These are phyloP conservation scores for Hypoxylon fuscum DNA, from an alignment of 495 filamentous ascomycete species.

Conservation along the genomic window DNA sequence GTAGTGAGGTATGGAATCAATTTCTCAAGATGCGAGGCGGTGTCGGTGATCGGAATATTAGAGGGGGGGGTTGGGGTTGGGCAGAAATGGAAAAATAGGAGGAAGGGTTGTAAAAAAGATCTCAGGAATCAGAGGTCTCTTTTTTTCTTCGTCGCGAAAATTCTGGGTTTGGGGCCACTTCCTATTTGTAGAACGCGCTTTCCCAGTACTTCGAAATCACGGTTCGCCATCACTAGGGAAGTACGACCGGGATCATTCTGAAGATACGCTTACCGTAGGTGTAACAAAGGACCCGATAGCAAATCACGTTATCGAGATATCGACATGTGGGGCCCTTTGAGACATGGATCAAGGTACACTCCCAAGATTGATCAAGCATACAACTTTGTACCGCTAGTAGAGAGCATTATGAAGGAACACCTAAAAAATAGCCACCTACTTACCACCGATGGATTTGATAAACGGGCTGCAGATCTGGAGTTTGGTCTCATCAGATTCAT, in stretches of 20 bases:
- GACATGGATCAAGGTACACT: constrained; percentile 34
- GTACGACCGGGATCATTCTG: constrained; percentile 25
- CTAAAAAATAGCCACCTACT: neutral
- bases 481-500: no score
- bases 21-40: constrained; percentile 44
- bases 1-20: constrained; percentile 34
- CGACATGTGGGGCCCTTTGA: constrained; percentile 31
- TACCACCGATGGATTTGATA: neutral
- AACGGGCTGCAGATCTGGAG: no score
- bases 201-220: constrained; percentile 43
- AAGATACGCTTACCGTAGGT: constrained; percentile 19
- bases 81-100: constrained; percentile 50
- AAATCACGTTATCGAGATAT: constrained; percentile 34
- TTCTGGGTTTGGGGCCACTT: constrained; percentile 51
- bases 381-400: no score
- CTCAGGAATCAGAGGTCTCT: constrained; percentile 44
- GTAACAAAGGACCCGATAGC: constrained; percentile 23
- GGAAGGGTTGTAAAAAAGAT: constrained; percentile 49
- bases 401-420: no score
- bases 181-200: constrained; percentile 56
- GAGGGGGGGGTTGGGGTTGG: constrained; percentile 45
- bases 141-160: constrained; percentile 46
- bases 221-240: constrained; percentile 40
- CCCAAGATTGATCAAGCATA: constrained; percentile 20
- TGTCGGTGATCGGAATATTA: constrained; percentile 46